Percentiles rank a stretch among this genome's conserved stretches.
Conservation (phyloP, 257 asterid species). For the Leptodermis oblonga region DNA sequence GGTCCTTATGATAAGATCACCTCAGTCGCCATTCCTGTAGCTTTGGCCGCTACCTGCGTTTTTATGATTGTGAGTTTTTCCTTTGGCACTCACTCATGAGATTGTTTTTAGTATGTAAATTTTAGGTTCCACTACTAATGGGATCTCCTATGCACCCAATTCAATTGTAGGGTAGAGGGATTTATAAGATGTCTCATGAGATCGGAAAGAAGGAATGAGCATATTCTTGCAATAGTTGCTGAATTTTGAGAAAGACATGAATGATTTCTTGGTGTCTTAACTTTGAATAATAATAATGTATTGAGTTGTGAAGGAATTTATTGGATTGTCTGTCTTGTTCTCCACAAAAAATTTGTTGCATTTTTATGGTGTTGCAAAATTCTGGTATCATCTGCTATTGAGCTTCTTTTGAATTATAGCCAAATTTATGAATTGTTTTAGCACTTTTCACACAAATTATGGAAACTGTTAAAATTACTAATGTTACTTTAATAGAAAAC, state of each 20-base stretch:
- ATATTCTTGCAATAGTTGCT: not conserved
- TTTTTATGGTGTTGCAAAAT: not conserved
- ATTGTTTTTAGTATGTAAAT: not conserved
- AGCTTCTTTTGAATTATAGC: not conserved
- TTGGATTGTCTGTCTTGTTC: not conserved
- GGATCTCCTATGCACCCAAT: not conserved
- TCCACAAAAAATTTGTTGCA: not conserved
- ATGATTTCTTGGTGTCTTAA: too few species aligned
- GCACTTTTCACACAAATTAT: too few species aligned
- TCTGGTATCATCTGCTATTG: not conserved
- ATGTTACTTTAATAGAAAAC: too few species aligned
- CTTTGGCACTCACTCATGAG: not conserved
- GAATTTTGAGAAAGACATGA: too few species aligned
- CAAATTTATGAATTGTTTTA: too few species aligned
- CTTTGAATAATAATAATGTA: too few species aligned
- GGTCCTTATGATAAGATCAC: conserved; percentile 49
- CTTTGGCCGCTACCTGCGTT: too few species aligned
- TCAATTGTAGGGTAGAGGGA: conserved; percentile 54
- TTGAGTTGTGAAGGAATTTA: not conserved
- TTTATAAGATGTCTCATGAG: conserved; percentile 78
- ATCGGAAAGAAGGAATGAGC: conserved; percentile 75
- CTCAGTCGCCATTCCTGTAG: too few species aligned
- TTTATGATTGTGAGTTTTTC: too few species aligned
- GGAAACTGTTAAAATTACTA: too few species aligned
- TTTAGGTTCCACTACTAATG: not conserved